phyloP scores from a whole-genome alignment of 805 yeast genomes.

The Yueomyces sp. region DNA sequence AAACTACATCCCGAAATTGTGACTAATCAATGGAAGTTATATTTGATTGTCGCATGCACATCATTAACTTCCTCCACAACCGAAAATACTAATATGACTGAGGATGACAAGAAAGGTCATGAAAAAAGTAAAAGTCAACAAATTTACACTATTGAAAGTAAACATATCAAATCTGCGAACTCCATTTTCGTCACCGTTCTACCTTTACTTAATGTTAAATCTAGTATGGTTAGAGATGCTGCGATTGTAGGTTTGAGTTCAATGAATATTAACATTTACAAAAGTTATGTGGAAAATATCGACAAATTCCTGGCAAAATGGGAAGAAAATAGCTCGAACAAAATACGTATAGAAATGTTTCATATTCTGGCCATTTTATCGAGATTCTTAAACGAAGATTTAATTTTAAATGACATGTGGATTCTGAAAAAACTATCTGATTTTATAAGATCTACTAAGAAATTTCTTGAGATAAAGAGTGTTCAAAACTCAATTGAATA shows the following conservation, averaged over 20 bases:
- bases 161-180: slow-evolving; percentile 83
- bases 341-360: slow-evolving; percentile 58
- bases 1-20: slow-evolving; percentile 52
- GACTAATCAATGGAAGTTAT: slow-evolving; percentile 80
- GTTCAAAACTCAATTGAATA: slow-evolving; percentile 56
- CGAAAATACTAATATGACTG: slow-evolving; percentile 57
- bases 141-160: slow-evolving; percentile 71
- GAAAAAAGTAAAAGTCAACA: slow-evolving; percentile 70
- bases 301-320: slow-evolving; percentile 46
- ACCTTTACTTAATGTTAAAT: slow-evolving; percentile 63
- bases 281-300: slow-evolving; percentile 63
- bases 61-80: slow-evolving; percentile 51
- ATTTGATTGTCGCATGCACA: slow-evolving; percentile 80
- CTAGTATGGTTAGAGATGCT: slow-evolving; percentile 64
- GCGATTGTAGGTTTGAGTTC: slow-evolving; percentile 82
- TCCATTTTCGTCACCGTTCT: slow-evolving; percentile 79
- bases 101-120: slow-evolving; percentile 39
- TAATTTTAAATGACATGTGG: slow-evolving; percentile 51
- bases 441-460: slow-evolving; percentile 48
- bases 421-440: slow-evolving; percentile 49
- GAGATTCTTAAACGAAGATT: slow-evolving; percentile 39
- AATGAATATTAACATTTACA: slow-evolving; percentile 79
- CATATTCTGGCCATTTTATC: slow-evolving; percentile 65
- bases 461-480: slow-evolving; percentile 39
- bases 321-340: slow-evolving; percentile 33